Base-by-base conservation (phyloP, 139 green algal species). In the Coelastrella sp. region DNA sequence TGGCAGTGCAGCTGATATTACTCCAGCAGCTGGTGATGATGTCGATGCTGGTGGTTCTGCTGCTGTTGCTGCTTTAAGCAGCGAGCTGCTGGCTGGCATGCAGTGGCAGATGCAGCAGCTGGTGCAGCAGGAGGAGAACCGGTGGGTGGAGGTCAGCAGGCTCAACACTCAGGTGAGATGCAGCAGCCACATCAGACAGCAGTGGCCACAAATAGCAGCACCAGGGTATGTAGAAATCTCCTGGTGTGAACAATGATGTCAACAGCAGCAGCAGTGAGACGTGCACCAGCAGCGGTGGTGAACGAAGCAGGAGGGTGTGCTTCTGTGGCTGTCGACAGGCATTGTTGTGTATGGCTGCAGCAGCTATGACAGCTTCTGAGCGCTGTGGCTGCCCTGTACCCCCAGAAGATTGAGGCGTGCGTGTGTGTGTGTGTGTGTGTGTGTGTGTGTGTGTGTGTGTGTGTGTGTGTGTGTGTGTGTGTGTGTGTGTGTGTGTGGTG, bases 101-200 rank as follows among this genome's bases (percentile, higher is more conserved):
- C 84, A 88, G 84, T 81, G 84, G 84, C 84, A 88, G 68, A 88
- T 88, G 68, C 84, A 88, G 84, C 66, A 88, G 68, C 84, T 88
- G 35, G 68, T 88, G 66, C 27, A 59, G 49, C 84, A 81, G 68
- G 84, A 88, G 15, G 84, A 88, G 84, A 73, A 81, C 14, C 66
- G 84, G 4, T 88, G 68, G 68, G 22, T 88, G 66, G 84, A 88
- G 19, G 68, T 88, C 65, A 68, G 15, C 49, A 66, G 68, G 10
- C 35, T 88, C 17, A 60, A 75, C 6, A 20, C 66, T 14, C 66
- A 88, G 84, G 84, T 88, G 35, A 22, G 49, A 10, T 6, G 7
- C 74, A 22, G 65, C 14, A 22, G 65, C 15, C 14, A 22, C 65
- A 15, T 73, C 14, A 73, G 65, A 73, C 65, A 73, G 35, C 35